phyloP scores from a whole-genome alignment of 768 basidiomycete species.

The Termitomyces sp. region DNA sequence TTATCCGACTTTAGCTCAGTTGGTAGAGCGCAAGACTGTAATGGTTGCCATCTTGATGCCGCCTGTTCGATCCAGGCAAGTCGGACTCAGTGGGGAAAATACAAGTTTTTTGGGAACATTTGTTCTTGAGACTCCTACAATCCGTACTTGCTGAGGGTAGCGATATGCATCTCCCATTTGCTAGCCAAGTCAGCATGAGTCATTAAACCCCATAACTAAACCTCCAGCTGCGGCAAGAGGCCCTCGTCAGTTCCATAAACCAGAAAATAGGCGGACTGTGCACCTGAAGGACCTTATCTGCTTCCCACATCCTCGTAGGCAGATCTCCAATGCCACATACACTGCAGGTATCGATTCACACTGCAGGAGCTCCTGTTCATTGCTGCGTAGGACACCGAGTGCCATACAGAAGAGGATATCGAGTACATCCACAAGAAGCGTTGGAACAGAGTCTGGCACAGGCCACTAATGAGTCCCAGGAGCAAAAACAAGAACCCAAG shows the following conservation, averaged over 20 bases:
- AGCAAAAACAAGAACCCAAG: not conserved
- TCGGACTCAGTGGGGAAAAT: not conserved
- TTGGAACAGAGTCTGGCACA: slow-evolving; percentile 78
- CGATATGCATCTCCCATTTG: slow-evolving; percentile 52
- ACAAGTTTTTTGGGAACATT: not conserved
- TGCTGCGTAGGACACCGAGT: slow-evolving; percentile 78
- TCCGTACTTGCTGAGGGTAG: slow-evolving; percentile 41
- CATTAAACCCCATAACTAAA: slow-evolving; percentile 53
- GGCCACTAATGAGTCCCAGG: not conserved
- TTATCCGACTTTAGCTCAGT: slow-evolving; percentile 42
- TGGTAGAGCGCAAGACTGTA: slow-evolving; percentile 41
- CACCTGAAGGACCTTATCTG: slow-evolving; percentile 88
- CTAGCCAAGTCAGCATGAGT: slow-evolving; percentile 55
- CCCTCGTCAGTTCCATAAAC: not conserved
- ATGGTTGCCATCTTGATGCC: slow-evolving; percentile 12
- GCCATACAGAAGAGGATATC: slow-evolving; percentile 92
- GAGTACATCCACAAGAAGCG: slow-evolving; percentile 90
- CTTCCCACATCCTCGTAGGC: slow-evolving; percentile 92
- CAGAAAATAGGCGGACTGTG: slow-evolving; percentile 19
- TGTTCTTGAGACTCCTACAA: not conserved
- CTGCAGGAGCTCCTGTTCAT: slow-evolving; percentile 79
- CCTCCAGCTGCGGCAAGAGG: slow-evolving; percentile 43
- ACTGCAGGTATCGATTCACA: slow-evolving; percentile 87
- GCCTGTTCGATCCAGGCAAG: slow-evolving; percentile 15
- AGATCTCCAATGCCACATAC: slow-evolving; percentile 85